Base-by-base conservation (phyloP, 148 eudicot genomes). In the Chenopodium suecicum region DNA sequence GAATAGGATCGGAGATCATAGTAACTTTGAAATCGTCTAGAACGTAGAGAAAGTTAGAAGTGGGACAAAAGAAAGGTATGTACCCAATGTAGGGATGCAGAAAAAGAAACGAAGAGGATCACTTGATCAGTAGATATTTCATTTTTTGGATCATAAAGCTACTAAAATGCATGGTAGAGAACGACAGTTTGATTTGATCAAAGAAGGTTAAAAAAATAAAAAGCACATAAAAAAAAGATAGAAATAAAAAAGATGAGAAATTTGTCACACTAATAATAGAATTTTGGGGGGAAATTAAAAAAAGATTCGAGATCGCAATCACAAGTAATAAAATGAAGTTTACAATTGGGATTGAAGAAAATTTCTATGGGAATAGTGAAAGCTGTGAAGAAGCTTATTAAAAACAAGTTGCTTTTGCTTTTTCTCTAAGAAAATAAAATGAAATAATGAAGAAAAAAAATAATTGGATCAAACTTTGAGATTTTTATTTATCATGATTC, bases 281-380 rank as follows among this genome's bases (percentile, higher is more conserved):
- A 48, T 48, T 48, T 48, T 9, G 14, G 52, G 13, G 52, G 52
- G 52, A 3, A 50, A 9, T 11, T 63, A 22, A 58, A 64, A 41
- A 82, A 83, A 87, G 85, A 86, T 82, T 86, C 85, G 80, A 84
- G 82, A 81, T 83, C 47, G 68, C 77, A 87, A 85, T 46, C 54
- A 79, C 79, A 86, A 83, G 79, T n/a, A 31, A 56, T 13, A 81
- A 60, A 70, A 70, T 63, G 66, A n/a, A 41, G 29, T 37, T 25
- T 23, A 56, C 9, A 41, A 79, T 56, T 16, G 83, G 79, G 76
- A 84, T 80, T 84, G 77, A 73, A 75, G 56, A 19, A 60, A 73
- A 56, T 74, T 79, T 75, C 58, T 70, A 86, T 81, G 90, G 89
- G 91, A 90, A 84, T 85, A 87, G 89, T 68, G 83, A 89, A 90